Evolutionary conservation across 2,329 filamentous ascomycete species (phyloP), one percentile per base, ranked within the genome.

Genomic region (Penicillium thymicola): DNA sequence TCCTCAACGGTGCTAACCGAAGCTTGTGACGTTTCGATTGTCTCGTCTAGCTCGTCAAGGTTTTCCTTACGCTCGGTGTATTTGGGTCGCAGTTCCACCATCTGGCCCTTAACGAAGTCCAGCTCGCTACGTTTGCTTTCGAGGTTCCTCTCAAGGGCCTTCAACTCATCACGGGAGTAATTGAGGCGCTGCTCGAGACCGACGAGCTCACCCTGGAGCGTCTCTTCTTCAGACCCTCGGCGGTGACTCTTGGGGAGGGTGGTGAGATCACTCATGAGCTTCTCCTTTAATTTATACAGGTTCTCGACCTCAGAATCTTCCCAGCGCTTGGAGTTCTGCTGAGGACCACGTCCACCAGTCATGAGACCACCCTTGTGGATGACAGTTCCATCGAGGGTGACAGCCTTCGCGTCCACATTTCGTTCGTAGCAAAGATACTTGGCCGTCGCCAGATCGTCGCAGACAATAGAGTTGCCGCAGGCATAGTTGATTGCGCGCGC

Each of bases 341-440:
- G 90, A 45, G 86, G 87, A 30, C 91, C 88, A 59, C 92, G 89
- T 63, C 94, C 94, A 80, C 94, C 94, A 47, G 94, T 97, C 89
- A 99, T 97, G 51, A 95, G 82, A 69, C 94, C 94, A 44, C 90
- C 92, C 72, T 97, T 97, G 78, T 96, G 92, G 62, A 99, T 97
- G 59, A 99, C 89, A 53, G 89, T 93, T n/a, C 94, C 94, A 69
- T 97, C 92, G 13, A 97, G 76, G 0, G 92, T 96, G 13, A 99
- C 93, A 5, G 93, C 92, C 74, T 97, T 97, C 51, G 95, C 92
- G 57, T 92, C 89, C 32, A 97, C 87, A 32, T 85, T 87, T 61
- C 86, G 88, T 55, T 89, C 86, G 70, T 95, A 97, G 70, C 91
- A 92, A 44, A 99, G 87, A 56, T 93, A 84, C 72, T 95, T 96